phyloP scores from a whole-genome alignment of 2,329 filamentous ascomycete genomes.

The Trichophyton schoenleinii region DNA sequence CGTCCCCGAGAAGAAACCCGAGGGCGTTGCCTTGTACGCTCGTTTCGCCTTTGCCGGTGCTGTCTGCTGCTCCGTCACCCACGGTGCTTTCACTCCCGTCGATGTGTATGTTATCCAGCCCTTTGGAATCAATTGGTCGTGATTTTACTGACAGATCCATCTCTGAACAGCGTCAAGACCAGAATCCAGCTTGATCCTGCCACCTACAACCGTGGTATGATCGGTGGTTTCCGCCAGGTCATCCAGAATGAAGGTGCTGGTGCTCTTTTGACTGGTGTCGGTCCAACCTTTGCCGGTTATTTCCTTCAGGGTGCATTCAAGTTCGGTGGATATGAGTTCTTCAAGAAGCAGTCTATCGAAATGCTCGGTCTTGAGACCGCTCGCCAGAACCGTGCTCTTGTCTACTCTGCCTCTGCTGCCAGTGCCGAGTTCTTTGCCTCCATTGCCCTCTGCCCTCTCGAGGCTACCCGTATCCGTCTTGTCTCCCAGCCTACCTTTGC shows the following conservation, averaged over 20 bases:
- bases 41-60: constrained; percentile 95
- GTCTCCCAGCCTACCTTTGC: constrained; percentile 80
- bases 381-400: constrained; percentile 63
- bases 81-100: constrained; percentile 92
- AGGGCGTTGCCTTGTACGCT: constrained; percentile 66
- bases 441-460: constrained; percentile 70
- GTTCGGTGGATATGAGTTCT: constrained; percentile 91
- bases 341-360: constrained; percentile 87
- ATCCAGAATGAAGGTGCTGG: constrained; percentile 72
- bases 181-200: constrained; percentile 83
- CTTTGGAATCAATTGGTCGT: neutral
- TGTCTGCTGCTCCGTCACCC: constrained; percentile 94
- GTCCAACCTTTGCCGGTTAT: constrained; percentile 78
- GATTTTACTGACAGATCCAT: neutral
- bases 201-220: constrained; percentile 78
- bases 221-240: constrained; percentile 79
- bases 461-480: constrained; percentile 87
- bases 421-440: constrained; percentile 52
- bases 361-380: constrained; percentile 64
- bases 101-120: constrained; percentile 71
- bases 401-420: constrained; percentile 60
- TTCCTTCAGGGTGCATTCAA: constrained; percentile 91
- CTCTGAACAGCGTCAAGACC: constrained; percentile 65
- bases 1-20: constrained; percentile 9
- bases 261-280: constrained; percentile 73